phyloP scores from a whole-genome alignment of 2,329 filamentous ascomycete species.

The Colletotrichum sp. region DNA sequence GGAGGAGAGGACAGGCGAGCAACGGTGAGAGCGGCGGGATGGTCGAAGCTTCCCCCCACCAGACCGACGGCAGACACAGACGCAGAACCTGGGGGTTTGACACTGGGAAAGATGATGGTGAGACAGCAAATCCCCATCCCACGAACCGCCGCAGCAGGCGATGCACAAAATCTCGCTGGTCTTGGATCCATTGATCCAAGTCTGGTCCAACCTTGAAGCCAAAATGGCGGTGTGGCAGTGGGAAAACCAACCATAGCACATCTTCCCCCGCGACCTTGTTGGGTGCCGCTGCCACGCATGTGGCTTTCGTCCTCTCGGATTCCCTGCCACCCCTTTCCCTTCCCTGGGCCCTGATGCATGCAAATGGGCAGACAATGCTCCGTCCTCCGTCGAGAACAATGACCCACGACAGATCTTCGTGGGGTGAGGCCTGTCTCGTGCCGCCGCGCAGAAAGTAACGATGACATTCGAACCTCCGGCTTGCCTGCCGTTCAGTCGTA shows the following conservation, averaged over 20 bases:
- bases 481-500: not conserved
- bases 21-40: not conserved
- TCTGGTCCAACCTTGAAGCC: conserved; percentile 11
- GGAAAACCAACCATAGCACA: not conserved
- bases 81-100: not conserved
- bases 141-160: conserved; percentile 5
- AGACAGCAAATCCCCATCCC: not conserved
- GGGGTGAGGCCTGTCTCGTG: conserved; percentile 2
- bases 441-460: not conserved
- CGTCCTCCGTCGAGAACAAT: not conserved
- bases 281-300: not conserved
- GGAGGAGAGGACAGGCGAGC: not conserved
- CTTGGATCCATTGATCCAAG: not conserved
- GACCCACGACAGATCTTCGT: conserved; percentile 9
- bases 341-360: not conserved
- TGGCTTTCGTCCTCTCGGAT: not conserved
- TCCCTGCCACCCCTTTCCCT: not conserved
- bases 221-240: conserved; percentile 20
- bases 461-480: not conserved
- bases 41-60: not conserved
- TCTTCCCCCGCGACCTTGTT: not conserved
- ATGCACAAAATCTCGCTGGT: not conserved
- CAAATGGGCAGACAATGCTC: not conserved
- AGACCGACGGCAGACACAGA: not conserved
- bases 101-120: not conserved